Evolutionary conservation across 1,284 basidiomycete species (phyloP).

Genomic region (Ceratobasidium sp.): DNA sequence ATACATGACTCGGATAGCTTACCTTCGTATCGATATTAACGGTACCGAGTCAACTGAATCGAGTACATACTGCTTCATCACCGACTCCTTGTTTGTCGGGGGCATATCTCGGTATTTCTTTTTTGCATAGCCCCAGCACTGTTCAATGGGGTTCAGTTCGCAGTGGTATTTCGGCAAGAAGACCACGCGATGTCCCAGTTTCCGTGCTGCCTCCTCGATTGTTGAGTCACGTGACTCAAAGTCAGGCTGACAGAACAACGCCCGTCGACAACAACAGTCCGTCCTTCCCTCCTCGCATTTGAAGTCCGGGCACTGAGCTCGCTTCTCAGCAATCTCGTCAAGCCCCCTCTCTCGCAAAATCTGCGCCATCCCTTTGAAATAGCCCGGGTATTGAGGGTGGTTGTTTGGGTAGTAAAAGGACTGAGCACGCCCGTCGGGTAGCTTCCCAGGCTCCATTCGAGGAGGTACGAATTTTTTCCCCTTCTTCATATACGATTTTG

Average conservation of each 20-base stretch:
- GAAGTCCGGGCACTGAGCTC: conserved; percentile 35
- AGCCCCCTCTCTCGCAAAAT: conserved; percentile 8
- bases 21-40: conserved; percentile 26
- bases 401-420: conserved; percentile 48
- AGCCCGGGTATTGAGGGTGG: conserved; percentile 46
- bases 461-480: not conserved
- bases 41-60: conserved; percentile 25
- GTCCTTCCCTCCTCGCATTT: conserved; percentile 11
- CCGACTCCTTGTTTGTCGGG: conserved; percentile 2
- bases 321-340: not conserved
- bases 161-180: conserved; percentile 42
- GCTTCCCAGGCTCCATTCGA: conserved; percentile 45
- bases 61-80: conserved; percentile 23
- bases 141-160: conserved; percentile 38
- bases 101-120: conserved; percentile 11
- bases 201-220: conserved; percentile 11
- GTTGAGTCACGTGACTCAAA: conserved; percentile 31
- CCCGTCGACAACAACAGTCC: conserved; percentile 36
- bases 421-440: conserved; percentile 44
- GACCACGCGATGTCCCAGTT: conserved; percentile 24
- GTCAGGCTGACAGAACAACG: conserved; percentile 32
- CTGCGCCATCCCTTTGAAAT: conserved; percentile 43
- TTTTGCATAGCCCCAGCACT: conserved; percentile 27
- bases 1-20: not conserved
- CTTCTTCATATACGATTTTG: not conserved